Conservation (phyloP, 345 rosid species). For the Xanthoceras sorbifolium region DNA sequence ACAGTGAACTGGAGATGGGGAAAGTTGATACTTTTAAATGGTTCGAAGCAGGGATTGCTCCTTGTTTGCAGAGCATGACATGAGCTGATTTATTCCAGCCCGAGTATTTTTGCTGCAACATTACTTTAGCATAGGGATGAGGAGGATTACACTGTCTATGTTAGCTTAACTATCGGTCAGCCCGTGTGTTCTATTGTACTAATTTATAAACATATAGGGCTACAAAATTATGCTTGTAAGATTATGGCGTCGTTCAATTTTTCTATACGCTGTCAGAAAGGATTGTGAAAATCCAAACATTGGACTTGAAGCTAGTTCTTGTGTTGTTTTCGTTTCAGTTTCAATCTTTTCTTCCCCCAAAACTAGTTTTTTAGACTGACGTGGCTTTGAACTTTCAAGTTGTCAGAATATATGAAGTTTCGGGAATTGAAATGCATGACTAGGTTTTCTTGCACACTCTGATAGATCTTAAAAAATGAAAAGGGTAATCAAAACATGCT, state of each 20-base stretch:
- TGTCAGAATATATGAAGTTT: too few species aligned
- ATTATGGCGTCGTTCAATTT: not conserved
- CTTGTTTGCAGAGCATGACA: not conserved
- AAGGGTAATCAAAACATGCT: too few species aligned
- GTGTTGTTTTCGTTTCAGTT: not conserved
- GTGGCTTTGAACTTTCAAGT: too few species aligned
- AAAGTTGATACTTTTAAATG: not conserved
- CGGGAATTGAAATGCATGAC: too few species aligned
- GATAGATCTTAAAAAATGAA: too few species aligned
- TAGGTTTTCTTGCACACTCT: too few species aligned
- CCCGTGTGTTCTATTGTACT: constrained; percentile 11
- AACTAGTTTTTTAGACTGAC: not conserved
- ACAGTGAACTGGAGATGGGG: constrained; percentile 25
- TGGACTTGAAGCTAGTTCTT: not conserved
- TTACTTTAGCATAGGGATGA: constrained; percentile 13
- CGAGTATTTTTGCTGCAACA: constrained; percentile 31
- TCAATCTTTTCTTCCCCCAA: not conserved
- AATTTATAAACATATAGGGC: constrained; percentile 17
- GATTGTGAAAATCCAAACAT: not conserved
- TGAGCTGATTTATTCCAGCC: constrained; percentile 33
- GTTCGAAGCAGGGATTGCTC: constrained; percentile 2
- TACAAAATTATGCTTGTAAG: constrained; percentile 10
- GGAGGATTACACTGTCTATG: not conserved
- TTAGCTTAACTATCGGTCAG: not conserved
- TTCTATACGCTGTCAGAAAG: not conserved